phyloP scores from a whole-genome alignment of 768 basidiomycete genomes.

The Agaricus sinodeliciosus region DNA sequence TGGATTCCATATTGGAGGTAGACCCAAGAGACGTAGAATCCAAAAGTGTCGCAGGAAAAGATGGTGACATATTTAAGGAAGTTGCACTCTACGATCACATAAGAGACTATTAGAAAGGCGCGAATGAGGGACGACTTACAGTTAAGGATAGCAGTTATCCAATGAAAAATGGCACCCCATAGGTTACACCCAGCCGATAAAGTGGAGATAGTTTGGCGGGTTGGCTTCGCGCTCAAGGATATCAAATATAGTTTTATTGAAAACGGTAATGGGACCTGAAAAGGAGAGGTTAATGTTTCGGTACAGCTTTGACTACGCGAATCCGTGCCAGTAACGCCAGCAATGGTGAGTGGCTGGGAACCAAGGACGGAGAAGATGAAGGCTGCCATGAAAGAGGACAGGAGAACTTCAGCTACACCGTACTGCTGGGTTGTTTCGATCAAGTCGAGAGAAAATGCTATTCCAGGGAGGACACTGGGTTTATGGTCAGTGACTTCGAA shows the following conservation, averaged over 20 bases:
- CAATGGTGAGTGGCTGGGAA: conserved; percentile 87
- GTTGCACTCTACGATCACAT: conserved; percentile 59
- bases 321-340: conserved; percentile 73
- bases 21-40: conserved; percentile 89
- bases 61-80: conserved; percentile 83
- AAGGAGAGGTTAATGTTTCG: neutral
- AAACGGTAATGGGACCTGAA: no score
- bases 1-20: conserved; percentile 74
- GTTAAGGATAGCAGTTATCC: conserved; percentile 74
- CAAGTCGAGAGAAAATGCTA: no score
- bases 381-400: conserved; percentile 84
- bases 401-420: conserved; percentile 81
- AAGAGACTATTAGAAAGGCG: no score
- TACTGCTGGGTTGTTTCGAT: conserved; percentile 89
- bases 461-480: no score
- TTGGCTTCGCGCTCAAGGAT: conserved; percentile 53
- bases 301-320: no score
- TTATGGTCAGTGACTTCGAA: no score
- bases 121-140: conserved; percentile 35
- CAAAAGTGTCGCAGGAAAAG: conserved; percentile 89
- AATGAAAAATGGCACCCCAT: conserved; percentile 84
- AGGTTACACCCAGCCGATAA: conserved; percentile 96
- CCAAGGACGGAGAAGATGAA: conserved; percentile 86
- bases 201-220: conserved; percentile 71
- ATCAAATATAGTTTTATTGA: conserved; percentile 67